phyloP scores from a whole-genome alignment of 306 rosid genomes.

The Calophaca sinica region DNA sequence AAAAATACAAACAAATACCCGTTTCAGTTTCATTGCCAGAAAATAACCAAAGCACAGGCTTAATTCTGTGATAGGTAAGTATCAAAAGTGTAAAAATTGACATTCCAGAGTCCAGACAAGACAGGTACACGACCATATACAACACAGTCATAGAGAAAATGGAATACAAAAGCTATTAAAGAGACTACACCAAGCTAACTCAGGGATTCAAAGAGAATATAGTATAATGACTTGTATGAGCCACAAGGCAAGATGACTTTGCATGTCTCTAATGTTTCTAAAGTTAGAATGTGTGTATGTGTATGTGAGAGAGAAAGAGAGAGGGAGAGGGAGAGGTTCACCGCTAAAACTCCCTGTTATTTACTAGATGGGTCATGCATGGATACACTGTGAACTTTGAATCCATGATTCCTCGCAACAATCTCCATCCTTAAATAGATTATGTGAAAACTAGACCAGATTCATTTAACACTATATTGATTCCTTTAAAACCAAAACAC shows the following conservation, averaged over 20 bases:
- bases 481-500: constrained; percentile 29
- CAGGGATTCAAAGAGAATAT: too few species aligned
- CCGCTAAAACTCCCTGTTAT: constrained; percentile 27
- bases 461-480: constrained; percentile 26
- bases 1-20: constrained; percentile 35
- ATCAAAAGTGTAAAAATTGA: constrained; percentile 4
- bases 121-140: constrained; percentile 5
- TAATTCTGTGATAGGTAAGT: not conserved
- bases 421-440: constrained; percentile 27
- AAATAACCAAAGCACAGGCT: constrained; percentile 17
- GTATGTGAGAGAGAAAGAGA: not conserved
- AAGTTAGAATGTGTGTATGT: not conserved
- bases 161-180: constrained; percentile 14
- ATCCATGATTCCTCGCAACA: constrained; percentile 12
- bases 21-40: constrained; percentile 37
- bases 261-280: too few species aligned
- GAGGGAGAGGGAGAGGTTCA: not conserved
- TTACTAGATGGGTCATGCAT: constrained; percentile 23
- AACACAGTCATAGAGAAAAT: constrained; percentile 11
- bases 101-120: constrained; percentile 24
- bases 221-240: too few species aligned
- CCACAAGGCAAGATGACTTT: too few species aligned
- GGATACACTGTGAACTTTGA: constrained; percentile 5
- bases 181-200: not conserved
- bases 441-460: constrained; percentile 35